A percentile compares a stretch with the other conserved stretches of the same genome.
Conservation (phyloP, 2,329 filamentous ascomycete genomes). For the Cladobotryum protrusum region DNA sequence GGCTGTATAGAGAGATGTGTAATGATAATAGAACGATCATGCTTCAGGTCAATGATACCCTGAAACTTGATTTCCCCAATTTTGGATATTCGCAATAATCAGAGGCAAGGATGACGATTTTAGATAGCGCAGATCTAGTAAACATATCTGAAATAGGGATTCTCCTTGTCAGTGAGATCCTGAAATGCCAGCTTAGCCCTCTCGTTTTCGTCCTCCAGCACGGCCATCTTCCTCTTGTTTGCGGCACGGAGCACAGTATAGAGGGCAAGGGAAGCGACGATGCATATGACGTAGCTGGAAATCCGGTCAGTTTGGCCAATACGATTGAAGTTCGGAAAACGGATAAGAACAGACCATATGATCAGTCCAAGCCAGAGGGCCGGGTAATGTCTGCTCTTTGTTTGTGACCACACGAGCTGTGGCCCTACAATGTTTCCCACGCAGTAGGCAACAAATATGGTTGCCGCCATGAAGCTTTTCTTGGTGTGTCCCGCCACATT, state of each 20-base stretch:
- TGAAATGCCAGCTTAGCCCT: slow-evolving; percentile 59
- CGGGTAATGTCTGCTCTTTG: slow-evolving; percentile 61
- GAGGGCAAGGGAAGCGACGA: slow-evolving; percentile 48
- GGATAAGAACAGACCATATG: slow-evolving; percentile 36
- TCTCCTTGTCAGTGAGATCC: slow-evolving; percentile 63
- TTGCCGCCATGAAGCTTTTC: slow-evolving; percentile 69
- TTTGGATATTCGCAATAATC: neutral
- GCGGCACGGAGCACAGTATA: slow-evolving; percentile 55
- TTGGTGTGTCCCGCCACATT: slow-evolving; percentile 74
- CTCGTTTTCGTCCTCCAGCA: slow-evolving; percentile 52
- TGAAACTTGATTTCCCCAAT: neutral
- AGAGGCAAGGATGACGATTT: too few relatives aligned
- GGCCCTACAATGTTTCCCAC: slow-evolving; percentile 72
- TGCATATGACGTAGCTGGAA: slow-evolving; percentile 60
- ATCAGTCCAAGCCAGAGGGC: slow-evolving; percentile 66
- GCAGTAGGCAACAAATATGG: slow-evolving; percentile 70
- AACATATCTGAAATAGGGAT: slow-evolving; percentile 59
- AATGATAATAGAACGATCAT: too few relatives aligned
- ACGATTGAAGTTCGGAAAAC: neutral
- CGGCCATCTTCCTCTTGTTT: slow-evolving; percentile 45
- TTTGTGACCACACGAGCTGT: slow-evolving; percentile 62
- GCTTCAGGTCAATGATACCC: too few relatives aligned
- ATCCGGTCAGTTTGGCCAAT: slow-evolving; percentile 3
- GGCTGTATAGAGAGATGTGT: too few relatives aligned
- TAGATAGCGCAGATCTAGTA: too few relatives aligned